Base-by-base conservation (phyloP, 805 yeast genomes). In the Saccharomycopsis vini region DNA sequence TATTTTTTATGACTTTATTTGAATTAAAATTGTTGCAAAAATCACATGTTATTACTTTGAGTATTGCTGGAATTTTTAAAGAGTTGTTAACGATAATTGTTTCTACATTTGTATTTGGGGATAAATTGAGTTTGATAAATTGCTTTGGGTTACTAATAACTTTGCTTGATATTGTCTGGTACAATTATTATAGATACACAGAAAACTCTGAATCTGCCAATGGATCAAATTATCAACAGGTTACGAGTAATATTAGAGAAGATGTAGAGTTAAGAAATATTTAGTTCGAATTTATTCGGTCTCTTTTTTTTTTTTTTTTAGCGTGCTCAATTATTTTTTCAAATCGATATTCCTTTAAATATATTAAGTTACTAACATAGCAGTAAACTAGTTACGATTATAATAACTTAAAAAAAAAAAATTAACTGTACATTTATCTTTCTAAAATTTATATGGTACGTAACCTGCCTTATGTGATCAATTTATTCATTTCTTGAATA, bases 51-150 rank as follows among this genome's bases (percentile, higher is more conserved):
- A 69, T 89, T 36, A 89, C 98, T 0, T 63, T 92, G 24, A 80
- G 94, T 4, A 76, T 92, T 35, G 95, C 94, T 0, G 98, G 98
- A 1, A 84, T 92, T 15, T 84, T 90, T 59, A 92, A 92, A 58
- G 98, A 92, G 60, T 68, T 92, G 13, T 66, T 89, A 38, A 92
- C 98, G 0, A 87, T 92, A 31, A 54, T 73, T 26, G 70, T 81
- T 1, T 77, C 90, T 45, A 62, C 73, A 26, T 50, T 86, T 4
- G 68, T 89, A 2, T 85, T 87, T 60, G 81, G 81, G 33, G 98
- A 92, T 60, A 60, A 62, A 31, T 67, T 92, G 40, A 75, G 83
- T 5, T 56, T 71, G 16, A 60, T 84, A 43, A 92, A 92, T 62
- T 63, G 76, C 39, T 43, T 81, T 6, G 98, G 98, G 0, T 70